Percentiles rank a stretch among this genome's conserved stretches.
Evolutionary conservation across 352 stramenopile species (phyloP).

Genomic region (Phytophthora pinifolia): DNA sequence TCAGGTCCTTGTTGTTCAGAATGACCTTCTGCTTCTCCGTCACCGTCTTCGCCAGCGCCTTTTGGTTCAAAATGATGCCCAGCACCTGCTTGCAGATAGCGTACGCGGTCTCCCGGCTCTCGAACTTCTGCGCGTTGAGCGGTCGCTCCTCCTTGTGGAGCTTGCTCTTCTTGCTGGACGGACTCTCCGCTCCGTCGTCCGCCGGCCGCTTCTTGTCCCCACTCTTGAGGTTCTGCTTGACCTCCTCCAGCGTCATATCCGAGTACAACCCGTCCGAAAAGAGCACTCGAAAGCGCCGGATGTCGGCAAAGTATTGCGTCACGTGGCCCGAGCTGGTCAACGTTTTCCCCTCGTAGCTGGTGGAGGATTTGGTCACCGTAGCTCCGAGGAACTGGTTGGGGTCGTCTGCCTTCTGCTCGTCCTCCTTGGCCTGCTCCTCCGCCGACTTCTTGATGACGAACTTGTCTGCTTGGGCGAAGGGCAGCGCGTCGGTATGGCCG

Average conservation of each 20-base stretch:
- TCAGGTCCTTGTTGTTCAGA: conserved; percentile 65
- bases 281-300: conserved; percentile 47
- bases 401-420: conserved; percentile 20
- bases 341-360: conserved; percentile 50
- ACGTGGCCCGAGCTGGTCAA: conserved; percentile 42
- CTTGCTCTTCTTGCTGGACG: conserved; percentile 27
- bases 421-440: conserved; percentile 3
- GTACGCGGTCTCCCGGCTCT: conserved; percentile 48
- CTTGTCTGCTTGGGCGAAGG: conserved; percentile 29
- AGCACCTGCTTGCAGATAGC: conserved; percentile 52
- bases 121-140: conserved; percentile 49
- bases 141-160: conserved; percentile 21
- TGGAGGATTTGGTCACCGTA: conserved; percentile 41
- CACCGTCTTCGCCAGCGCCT: conserved; percentile 40
- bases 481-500: conserved; percentile 40
- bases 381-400: conserved; percentile 45
- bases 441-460: conserved; percentile 41
- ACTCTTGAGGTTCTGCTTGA: conserved; percentile 22
- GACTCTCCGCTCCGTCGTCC: conserved; percentile 1
- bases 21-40: conserved; percentile 58
- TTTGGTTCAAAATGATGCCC: conserved; percentile 52
- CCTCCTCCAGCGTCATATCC: conserved; percentile 46
- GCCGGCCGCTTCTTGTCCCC: conserved; percentile 22
- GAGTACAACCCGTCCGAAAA: conserved; percentile 44
- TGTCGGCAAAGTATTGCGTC: conserved; percentile 43